These are phyloP conservation scores for Carallia pectinifolia DNA, from an alignment of 345 rosid species.

Conservation along the genomic window DNA sequence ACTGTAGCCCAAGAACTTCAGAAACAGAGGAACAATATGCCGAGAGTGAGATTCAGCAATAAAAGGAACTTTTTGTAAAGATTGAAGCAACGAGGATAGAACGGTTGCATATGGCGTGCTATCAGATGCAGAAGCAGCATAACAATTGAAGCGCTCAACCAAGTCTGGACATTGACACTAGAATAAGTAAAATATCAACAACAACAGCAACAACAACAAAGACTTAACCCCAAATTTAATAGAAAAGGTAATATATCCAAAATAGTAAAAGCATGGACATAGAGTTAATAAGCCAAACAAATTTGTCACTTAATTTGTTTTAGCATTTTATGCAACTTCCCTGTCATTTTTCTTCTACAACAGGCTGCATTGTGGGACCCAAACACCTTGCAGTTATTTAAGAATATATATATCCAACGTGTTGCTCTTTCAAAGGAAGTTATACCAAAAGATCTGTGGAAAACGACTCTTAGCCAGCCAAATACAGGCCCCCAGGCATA, in stretches of 20 bases:
- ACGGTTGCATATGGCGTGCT: conserved; percentile 49
- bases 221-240: neutral
- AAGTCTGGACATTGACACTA: conserved; percentile 54
- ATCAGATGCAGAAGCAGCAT: conserved; percentile 50
- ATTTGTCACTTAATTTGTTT: neutral
- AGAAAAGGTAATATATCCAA: conserved; percentile 7
- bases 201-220: conserved; percentile 6
- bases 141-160: conserved; percentile 46
- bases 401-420: neutral
- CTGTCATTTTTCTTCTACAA: neutral
- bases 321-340: neutral
- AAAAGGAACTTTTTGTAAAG: conserved; percentile 64
- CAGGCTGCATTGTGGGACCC: neutral
- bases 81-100: conserved; percentile 59
- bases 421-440: neutral
- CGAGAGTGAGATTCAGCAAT: conserved; percentile 68
- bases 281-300: neutral
- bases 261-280: no score
- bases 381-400: neutral
- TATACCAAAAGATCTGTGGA: neutral
- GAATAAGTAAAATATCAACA: conserved; percentile 1
- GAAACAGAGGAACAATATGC: conserved; percentile 63
- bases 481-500: neutral
- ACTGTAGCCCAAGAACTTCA: conserved; percentile 78
- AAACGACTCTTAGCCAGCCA: neutral